Percentiles rank a stretch among this genome's conserved stretches.
Conservation (phyloP, 441 rosid species). For the Hura crepitans region DNA sequence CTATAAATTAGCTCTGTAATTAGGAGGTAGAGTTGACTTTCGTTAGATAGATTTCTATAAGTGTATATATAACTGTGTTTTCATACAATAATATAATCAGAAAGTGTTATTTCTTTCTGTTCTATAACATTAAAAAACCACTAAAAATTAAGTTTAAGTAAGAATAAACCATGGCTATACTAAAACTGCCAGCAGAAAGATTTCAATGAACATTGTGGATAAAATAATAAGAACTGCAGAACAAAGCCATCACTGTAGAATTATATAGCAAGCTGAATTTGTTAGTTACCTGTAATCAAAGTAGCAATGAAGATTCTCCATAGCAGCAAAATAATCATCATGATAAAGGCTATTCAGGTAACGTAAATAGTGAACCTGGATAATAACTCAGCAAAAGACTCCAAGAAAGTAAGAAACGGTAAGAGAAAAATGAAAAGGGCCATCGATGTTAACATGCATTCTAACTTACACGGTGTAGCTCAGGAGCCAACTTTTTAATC, state of each 20-base stretch:
- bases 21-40: too few species aligned
- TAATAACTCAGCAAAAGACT: slow-evolving; percentile 23
- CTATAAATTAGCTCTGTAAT: too few species aligned
- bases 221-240: not conserved
- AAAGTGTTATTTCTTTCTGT: too few species aligned
- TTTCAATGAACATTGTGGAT: not conserved
- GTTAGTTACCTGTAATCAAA: slow-evolving; percentile 83
- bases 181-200: not conserved
- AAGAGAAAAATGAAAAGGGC: slow-evolving; percentile 4
- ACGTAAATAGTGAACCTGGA: slow-evolving; percentile 90
- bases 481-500: slow-evolving; percentile 86
- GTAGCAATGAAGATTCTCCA: slow-evolving; percentile 86
- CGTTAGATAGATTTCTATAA: too few species aligned
- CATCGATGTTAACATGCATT: slow-evolving; percentile 12
- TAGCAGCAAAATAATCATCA: slow-evolving; percentile 84
- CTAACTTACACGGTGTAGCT: slow-evolving; percentile 80
- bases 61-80: too few species aligned
- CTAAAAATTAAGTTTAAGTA: not conserved
- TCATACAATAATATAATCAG: too few species aligned
- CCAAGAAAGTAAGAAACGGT: slow-evolving; percentile 1
- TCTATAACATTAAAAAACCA: too few species aligned
- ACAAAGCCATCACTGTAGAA: slow-evolving; percentile 11
- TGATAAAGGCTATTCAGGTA: slow-evolving; percentile 81
- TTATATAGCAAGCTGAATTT: slow-evolving; percentile 12
- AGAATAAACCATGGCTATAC: not conserved